These are phyloP conservation scores for Gossypium herbaceum DNA, from an alignment of 345 rosid genomes.

Conservation along the genomic window DNA sequence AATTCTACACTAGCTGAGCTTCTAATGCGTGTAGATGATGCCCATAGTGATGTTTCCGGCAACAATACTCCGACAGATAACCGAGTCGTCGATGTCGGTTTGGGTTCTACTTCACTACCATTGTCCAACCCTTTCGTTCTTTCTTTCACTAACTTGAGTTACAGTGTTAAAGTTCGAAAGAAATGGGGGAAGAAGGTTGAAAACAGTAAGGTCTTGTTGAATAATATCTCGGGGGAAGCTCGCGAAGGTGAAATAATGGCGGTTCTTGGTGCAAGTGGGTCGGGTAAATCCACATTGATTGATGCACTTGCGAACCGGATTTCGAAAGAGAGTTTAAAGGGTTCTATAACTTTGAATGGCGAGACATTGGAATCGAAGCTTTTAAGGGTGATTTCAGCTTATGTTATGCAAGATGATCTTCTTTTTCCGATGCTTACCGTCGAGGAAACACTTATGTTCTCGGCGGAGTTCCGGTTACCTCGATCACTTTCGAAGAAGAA, in stretches of 20 bases:
- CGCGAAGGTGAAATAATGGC: constrained; percentile 86
- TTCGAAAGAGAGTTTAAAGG: constrained; percentile 66
- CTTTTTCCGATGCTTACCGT: constrained; percentile 92
- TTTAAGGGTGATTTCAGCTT: constrained; percentile 83
- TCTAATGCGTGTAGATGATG: constrained; percentile 54
- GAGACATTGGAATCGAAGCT: constrained; percentile 67
- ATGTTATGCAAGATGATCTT: constrained; percentile 95
- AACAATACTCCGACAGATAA: constrained; percentile 22
- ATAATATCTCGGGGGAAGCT: constrained; percentile 58
- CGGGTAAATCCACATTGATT: constrained; percentile 85
- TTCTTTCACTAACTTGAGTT: constrained; percentile 58
- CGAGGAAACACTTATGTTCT: constrained; percentile 88
- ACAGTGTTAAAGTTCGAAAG: constrained; percentile 51
- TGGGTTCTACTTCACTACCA: constrained; percentile 38
- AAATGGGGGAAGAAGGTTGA: constrained; percentile 31
- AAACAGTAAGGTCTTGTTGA: constrained; percentile 45
- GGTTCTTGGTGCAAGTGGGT: constrained; percentile 91
- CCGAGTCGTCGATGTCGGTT: constrained; percentile 32
- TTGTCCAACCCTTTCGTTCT: constrained; percentile 65
- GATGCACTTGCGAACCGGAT: constrained; percentile 88
- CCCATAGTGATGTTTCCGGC: constrained; percentile 28
- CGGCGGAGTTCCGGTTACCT: constrained; percentile 94
- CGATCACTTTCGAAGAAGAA: constrained; percentile 65
- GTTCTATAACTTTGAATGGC: constrained; percentile 71
- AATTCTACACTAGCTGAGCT: constrained; percentile 62